Conservation (phyloP, 1,139 yeast genomes). For the Candida dubliniensis region DNA sequence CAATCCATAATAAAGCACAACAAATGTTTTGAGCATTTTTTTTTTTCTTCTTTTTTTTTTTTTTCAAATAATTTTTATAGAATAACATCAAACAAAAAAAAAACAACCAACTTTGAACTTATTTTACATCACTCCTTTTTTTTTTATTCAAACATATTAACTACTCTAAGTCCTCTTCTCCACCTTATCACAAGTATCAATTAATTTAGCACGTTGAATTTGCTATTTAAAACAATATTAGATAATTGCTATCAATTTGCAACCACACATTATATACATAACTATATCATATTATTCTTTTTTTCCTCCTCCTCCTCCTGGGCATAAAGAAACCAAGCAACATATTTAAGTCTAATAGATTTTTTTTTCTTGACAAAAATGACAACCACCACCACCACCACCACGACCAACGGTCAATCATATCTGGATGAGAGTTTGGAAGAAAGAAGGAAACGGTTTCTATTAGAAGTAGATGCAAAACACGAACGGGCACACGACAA, state of each 20-base stretch:
- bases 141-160: too few relatives aligned
- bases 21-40: too few relatives aligned
- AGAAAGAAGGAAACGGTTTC: slow-evolving; percentile 47
- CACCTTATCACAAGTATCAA: neutral
- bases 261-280: neutral
- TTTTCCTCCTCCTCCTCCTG: neutral
- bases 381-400: neutral
- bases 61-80: too few relatives aligned
- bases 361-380: neutral
- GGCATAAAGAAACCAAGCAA: slow-evolving; percentile 1
- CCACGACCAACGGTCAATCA: neutral
- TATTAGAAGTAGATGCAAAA: slow-evolving; percentile 52
- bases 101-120: too few relatives aligned
- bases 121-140: too few relatives aligned
- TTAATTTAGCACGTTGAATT: neutral
- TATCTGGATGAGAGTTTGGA: slow-evolving; percentile 25
- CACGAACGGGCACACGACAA: slow-evolving; percentile 57
- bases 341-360: slow-evolving; percentile 8
- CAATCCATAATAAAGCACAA: too few relatives aligned
- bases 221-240: neutral
- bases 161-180: neutral
- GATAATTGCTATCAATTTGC: neutral
- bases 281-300: neutral
- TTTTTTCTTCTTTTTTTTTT: too few relatives aligned
- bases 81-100: too few relatives aligned